Evolutionary conservation across 179 eudicot species (phyloP), one percentile per base, ranked within the genome.

Genomic region (Silene coronaria): DNA sequence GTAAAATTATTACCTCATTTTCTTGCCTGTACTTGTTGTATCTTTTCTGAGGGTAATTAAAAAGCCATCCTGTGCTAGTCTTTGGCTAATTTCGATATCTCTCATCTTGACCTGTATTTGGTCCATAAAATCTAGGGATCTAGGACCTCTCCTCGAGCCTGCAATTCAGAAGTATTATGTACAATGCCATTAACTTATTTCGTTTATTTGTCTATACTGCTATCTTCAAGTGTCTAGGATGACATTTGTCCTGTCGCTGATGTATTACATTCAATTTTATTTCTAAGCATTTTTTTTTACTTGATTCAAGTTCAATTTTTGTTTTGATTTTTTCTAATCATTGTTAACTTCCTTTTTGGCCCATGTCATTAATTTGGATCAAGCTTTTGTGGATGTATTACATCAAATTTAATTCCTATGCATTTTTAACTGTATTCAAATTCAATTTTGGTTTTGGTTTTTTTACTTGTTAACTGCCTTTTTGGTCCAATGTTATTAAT

Each of bases 311-410:
- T 55, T 17, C 2, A 55, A 55, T 16, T 3, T 55, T 55, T 22
- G 59, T 17, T 55, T 55, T 55, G 59, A 55, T 55, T 55, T 55
- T 55, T 55, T 55, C 21, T 17, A 5, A 16, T n/a, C 21, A 22
- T 17, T 64, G 68, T 64, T 64, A 64, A 27, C 55, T 42, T 36
- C 16, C 9, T 32, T 68, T 67, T 36, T 68, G 72, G 72, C 27
- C 16, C 27, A 19, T 68, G 57, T 42, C 45, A 36, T 68, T 38
- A 68, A 4, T 68, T 42, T 68, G 72, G 12, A 42, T 19, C 46
- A 8, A 65, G 16, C 30, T 21, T 6, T 51, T 2, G 36, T 26
- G 74, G 30, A 53, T 71, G 16, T 23, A 70, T 12, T 48, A 46
- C 27, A 23, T 24, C 6, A 11, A 45, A 0, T 45, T 45, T 45